Evolutionary conservation across 805 yeast genomes (phyloP), one percentile per base, ranked within the genome.

Genomic region (Scheffersomyces stipitis): DNA sequence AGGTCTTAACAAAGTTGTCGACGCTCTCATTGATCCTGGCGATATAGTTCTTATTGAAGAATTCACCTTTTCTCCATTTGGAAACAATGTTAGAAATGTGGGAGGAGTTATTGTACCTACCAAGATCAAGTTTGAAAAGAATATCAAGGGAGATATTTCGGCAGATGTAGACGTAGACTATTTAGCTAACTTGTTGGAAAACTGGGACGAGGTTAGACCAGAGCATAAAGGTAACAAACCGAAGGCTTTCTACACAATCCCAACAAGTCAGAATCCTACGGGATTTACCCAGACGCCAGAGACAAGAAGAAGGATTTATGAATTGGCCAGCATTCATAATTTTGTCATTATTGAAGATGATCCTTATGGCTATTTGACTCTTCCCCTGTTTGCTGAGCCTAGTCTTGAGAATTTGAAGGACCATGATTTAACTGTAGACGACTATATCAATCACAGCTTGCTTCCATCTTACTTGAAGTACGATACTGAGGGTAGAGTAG

Each of bases 281-380:
- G 52, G 50, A 3, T 38, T 45, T 26, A 49, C 53, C 4, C 52
- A 48, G 36, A 30, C 36, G 18, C 37, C 40, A 35, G 42, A 43
- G 6, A 45, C 46, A 24, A 33, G 52, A 24, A 37, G 37, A 15
- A 31, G 31, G 18, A 34, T 49, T 4, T 48, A 48, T 17, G 41
- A 40, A 3, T 43, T 49, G 42, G 52, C 50, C 3, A 38, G 36
- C 22, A 33, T 20, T 20, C 37, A 45, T 30, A 50, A 49, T 18
- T 47, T 49, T 15, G 46, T 47, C 10, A 47, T 49, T n/a, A 47
- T 49, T 13, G 52, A 48, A 15, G 53, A 49, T 33, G 52, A 49
- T 16, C 53, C 53, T 1, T 47, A 47, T 26, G 52, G 50, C 8
- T 45, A 49, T 30, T 43, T 49, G 35, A 43, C 52, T 3, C 42